These are phyloP conservation scores for Fusarium globosum DNA, from an alignment of 2,329 filamentous ascomycete genomes.

Conservation along the genomic window DNA sequence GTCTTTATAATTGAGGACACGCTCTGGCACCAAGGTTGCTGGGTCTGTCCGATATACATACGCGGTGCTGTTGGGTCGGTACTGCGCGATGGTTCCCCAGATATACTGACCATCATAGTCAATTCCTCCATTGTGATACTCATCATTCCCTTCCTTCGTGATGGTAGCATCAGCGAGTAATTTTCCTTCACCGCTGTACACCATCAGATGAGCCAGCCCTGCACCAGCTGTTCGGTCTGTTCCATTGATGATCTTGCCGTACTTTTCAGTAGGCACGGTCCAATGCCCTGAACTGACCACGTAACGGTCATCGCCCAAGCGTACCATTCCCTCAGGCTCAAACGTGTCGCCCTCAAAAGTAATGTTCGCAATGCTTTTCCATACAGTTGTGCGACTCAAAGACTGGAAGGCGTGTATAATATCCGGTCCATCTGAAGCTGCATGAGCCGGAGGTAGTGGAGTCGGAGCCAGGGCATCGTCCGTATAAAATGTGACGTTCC, in stretches of 20 bases:
- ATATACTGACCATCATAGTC: conserved; percentile 60
- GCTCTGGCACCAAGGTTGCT: conserved; percentile 48
- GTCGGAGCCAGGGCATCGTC: conserved; percentile 47
- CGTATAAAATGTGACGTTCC: conserved; percentile 51
- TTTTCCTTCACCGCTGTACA: conserved; percentile 56
- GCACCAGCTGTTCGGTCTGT: conserved; percentile 59
- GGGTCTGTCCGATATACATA: conserved; percentile 55
- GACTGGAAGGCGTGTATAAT: conserved; percentile 52
- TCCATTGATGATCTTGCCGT: conserved; percentile 59
- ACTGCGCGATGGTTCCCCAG: conserved; percentile 60
- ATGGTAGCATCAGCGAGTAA: conserved; percentile 58
- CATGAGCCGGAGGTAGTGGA: conserved; percentile 51
- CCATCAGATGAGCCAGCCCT: conserved; percentile 58
- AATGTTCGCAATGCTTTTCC: conserved; percentile 56
- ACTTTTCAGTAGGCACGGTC: conserved; percentile 53
- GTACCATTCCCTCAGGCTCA: conserved; percentile 62
- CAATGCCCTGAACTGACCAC: conserved; percentile 59
- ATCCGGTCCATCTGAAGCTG: conserved; percentile 49
- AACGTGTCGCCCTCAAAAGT: conserved; percentile 58
- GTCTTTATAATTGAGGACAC: conserved; percentile 52
- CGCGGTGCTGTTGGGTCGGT: conserved; percentile 59
- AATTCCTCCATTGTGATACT: conserved; percentile 61
- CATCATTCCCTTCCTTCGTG: conserved; percentile 50
- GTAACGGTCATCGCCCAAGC: conserved; percentile 55
- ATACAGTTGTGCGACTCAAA: conserved; percentile 54